phyloP scores from a whole-genome alignment of 495 filamentous ascomycete species.

The Rusavskia elegans region DNA sequence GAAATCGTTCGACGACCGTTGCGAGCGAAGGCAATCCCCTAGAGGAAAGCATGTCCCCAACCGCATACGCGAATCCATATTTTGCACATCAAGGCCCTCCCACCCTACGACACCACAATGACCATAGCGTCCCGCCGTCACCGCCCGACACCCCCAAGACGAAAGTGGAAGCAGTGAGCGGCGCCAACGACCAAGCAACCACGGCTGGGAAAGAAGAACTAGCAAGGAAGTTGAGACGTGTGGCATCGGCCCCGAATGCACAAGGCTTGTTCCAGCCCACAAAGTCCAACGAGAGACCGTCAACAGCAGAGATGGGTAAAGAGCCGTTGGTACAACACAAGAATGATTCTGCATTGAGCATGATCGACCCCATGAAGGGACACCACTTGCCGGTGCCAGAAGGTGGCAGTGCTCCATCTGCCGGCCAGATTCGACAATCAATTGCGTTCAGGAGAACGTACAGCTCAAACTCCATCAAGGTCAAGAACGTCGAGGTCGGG shows the following conservation, averaged over 20 bases:
- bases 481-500: constrained; percentile 90
- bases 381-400: constrained; percentile 30
- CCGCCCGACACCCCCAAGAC: constrained; percentile 81
- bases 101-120: constrained; percentile 82
- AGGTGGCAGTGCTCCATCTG: constrained; percentile 29
- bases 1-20: constrained; percentile 71
- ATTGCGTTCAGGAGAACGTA: constrained; percentile 85
- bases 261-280: constrained; percentile 71
- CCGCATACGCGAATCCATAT: constrained; percentile 90
- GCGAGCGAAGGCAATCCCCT: constrained; percentile 86
- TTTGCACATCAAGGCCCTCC: constrained; percentile 95
- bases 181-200: constrained; percentile 56
- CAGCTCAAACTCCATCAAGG: constrained; percentile 97
- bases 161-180: constrained; percentile 55
- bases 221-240: constrained; percentile 78
- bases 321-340: constrained; percentile 49
- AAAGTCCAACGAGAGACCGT: constrained; percentile 51
- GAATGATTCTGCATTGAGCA: constrained; percentile 35
- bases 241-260: constrained; percentile 92
- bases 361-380: constrained; percentile 35
- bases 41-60: constrained; percentile 79
- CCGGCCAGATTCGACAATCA: constrained; percentile 38
- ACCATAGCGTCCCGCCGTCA: constrained; percentile 84
- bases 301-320: constrained; percentile 66
- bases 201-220: constrained; percentile 81